phyloP scores from a whole-genome alignment of 2,329 filamentous ascomycete genomes.

The Mycosphaerella arachidis region DNA sequence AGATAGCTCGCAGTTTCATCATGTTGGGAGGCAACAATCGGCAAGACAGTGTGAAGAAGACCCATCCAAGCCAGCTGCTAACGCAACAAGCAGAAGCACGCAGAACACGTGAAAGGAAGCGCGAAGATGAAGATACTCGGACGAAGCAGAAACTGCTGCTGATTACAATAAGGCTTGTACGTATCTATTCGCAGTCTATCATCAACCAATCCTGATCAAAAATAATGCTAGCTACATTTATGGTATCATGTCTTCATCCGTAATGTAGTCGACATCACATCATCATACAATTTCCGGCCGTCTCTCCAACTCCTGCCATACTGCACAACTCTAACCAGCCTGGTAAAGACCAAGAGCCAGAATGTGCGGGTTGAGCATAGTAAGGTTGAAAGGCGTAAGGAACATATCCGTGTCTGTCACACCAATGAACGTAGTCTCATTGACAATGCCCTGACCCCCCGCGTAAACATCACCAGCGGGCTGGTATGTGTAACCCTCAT shows the following conservation, averaged over 20 bases:
- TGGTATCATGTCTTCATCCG: background rate
- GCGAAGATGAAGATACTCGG: too few species aligned
- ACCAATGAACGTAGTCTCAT: constrained; percentile 75
- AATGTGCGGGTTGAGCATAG: constrained; percentile 70
- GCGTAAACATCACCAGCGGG: constrained; percentile 64
- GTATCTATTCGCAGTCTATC: background rate
- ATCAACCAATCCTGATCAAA: background rate
- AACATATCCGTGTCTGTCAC: constrained; percentile 65
- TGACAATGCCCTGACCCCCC: constrained; percentile 61
- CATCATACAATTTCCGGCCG: background rate
- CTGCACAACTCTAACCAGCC: constrained; percentile 54
- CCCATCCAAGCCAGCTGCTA: too few species aligned
- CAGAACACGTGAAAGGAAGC: too few species aligned
- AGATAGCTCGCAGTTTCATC: too few species aligned
- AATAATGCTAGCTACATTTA: background rate
- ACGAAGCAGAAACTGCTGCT: too few species aligned
- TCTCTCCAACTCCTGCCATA: background rate
- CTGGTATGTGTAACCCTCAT: constrained; percentile 65
- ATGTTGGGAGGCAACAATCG: too few species aligned
- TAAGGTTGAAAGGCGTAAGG: constrained; percentile 73
- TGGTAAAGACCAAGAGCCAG: constrained; percentile 71
- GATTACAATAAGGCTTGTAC: background rate
- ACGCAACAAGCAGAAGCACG: too few species aligned
- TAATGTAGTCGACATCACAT: background rate
- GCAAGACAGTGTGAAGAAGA: too few species aligned